Base-by-base conservation (phyloP, 495 filamentous ascomycete genomes). In the Trichocladium antarcticum region DNA sequence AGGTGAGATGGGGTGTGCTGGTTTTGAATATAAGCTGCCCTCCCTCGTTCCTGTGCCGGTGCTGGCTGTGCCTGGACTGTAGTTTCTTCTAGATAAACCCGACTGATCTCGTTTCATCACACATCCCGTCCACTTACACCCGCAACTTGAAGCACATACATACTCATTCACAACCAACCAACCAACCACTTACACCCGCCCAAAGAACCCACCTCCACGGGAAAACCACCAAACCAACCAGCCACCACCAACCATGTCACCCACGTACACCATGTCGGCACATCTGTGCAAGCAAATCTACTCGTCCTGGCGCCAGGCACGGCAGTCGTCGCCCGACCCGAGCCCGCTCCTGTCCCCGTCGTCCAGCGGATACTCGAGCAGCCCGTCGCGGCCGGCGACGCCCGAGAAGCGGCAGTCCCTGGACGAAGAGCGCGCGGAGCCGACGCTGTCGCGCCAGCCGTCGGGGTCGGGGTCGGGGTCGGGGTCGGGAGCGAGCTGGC, bases 251-350 rank as follows among this genome's bases (percentile, higher is more conserved):
- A 63, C 41, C 40, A 74, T 74, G 72, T 69, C 70, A 46, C 72
- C 72, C 43, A 74, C 72, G 12, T 70, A 74, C 60, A 74, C 72
- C 42, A 74, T 74, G 69, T 70, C 70, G 6, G 70, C 70, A 58
- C 72, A 74, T 47, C 56, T 74, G 57, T 74, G 71, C 68, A 72
- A 68, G 58, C 59, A 74, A 51, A 74, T 74, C 57, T 67, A 65
- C 63, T 60, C 65, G 29, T 73, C 72, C 5, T 73, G 69, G 66
- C 51, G 58, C 44, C 68, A 70, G 43, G 62, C 63, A 29, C 56
- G 61, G 31, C 59, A 67, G 45, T 57, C 61, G 4, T 64, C 68
- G 2, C 57, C 68, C 24, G 64, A 68, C 28, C 56, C 56, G 1
- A 61, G 37, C 50, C 48, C 64, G 34, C 47, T 59, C 35, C 61